Percentiles rank a stretch among this genome's conserved stretches.
Evolutionary conservation across 2,329 filamentous ascomycete species (phyloP).

Genomic region (Dryadomyces sulphureus): DNA sequence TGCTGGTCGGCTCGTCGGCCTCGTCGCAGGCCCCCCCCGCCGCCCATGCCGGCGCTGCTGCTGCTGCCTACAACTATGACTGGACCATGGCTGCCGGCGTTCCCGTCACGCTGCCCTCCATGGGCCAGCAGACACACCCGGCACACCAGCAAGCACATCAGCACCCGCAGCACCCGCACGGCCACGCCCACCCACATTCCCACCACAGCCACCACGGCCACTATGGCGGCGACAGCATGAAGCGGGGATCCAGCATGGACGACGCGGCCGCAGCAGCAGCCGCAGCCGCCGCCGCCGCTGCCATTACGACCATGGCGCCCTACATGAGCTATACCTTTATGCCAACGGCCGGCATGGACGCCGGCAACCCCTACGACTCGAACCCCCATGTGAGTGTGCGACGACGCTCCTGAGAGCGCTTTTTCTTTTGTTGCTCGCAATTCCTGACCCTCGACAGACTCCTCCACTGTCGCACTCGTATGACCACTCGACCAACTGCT

Average conservation of each 20-base stretch:
- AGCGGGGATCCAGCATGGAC: constrained; percentile 36
- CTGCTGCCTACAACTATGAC: not conserved
- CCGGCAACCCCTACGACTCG: constrained; percentile 48
- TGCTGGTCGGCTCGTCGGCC: constrained; percentile 34
- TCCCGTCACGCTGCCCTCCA: not conserved
- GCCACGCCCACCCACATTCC: not conserved
- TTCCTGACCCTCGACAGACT: constrained; percentile 37
- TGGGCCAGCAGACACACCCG: not conserved
- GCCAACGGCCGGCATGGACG: constrained; percentile 47
- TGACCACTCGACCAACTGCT: constrained; percentile 50
- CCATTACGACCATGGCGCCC: constrained; percentile 45
- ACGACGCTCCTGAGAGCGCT: constrained; percentile 14
- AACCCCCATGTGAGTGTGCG: constrained; percentile 61
- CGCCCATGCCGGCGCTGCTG: not conserved
- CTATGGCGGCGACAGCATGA: constrained; percentile 44
- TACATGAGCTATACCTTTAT: constrained; percentile 56
- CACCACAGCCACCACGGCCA: not conserved
- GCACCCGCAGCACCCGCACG: not conserved
- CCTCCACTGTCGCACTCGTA: constrained; percentile 63
- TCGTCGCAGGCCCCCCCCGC: constrained; percentile 14
- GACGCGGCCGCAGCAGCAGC: not conserved
- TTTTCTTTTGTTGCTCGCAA: constrained; percentile 16
- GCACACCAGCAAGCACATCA: constrained; percentile 9
- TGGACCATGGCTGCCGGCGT: constrained; percentile 26
- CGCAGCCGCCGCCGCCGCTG: constrained; percentile 13